Evolutionary conservation across 176 grass and related monocot genomes (phyloP), one percentile per base, ranked within the genome.

Genomic region (Cocos nucifera): DNA sequence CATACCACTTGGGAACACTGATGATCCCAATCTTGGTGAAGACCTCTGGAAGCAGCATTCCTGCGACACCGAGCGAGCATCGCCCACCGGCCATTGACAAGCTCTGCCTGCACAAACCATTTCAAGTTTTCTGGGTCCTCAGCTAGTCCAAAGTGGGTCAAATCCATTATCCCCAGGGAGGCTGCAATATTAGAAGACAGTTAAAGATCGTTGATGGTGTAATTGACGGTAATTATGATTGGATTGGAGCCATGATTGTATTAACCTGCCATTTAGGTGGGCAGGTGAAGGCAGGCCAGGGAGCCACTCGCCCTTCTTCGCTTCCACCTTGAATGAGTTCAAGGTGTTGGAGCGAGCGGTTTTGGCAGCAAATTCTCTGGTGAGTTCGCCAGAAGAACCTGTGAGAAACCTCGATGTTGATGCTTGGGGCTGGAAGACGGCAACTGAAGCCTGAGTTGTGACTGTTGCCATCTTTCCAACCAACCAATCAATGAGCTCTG

Each of bases 11-110:
- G 22, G 89, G 85, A 54, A 71, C 81, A 64, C 79, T 72, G 60
- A 82, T 76, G 56, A 95, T 30, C 1, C 89, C 89, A 5, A 73
- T 54, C 75, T 82, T 88, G 60, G 84, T 85, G 25, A 86, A 79
- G 56, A 95, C 79, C 79, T 95, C 85, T 54, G 90, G 90, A n/a
- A 89, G 67, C 49, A 89, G 85, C 85, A 95, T 95, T 58, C 90
- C 90, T 0, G 77, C 79, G 35, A 95, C 90, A 22, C 86, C 90
- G 6, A 95, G 86, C 90, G 6, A 95, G 86, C 90, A 95, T 95
- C 27, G 90, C 90, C 85, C 90, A 89, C 35, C 90, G 82, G 22
- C 86, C 74, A 22, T 89, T 89, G 73, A 86, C 82, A 6, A 86
- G 90, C 82, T 95, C 79, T 58, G 86, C 86, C 71, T 95, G 86